phyloP scores from a whole-genome alignment of 2,329 filamentous ascomycete genomes.

The Cercospora sp. region DNA sequence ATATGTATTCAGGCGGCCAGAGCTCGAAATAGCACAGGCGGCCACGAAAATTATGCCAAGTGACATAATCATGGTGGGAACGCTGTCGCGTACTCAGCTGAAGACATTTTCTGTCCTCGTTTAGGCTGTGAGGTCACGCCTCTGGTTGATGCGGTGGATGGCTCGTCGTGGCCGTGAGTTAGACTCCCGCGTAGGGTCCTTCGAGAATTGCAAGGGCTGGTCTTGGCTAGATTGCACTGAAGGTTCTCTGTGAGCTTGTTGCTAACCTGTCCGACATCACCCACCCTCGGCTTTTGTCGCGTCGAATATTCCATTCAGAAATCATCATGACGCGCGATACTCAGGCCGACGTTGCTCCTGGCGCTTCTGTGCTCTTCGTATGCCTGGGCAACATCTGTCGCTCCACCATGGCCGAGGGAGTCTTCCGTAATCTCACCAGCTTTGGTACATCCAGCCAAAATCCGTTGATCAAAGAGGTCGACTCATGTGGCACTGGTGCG shows the following conservation, averaged over 20 bases:
- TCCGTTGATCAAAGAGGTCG: constrained; percentile 65
- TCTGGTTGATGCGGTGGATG: not conserved
- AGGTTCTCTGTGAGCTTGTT: not conserved
- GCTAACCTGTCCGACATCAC: not conserved
- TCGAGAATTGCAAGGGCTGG: not conserved
- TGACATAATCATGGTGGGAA: constrained; percentile 4
- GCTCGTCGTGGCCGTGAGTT: not conserved
- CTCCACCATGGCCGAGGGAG: constrained; percentile 94
- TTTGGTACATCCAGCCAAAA: constrained; percentile 51
- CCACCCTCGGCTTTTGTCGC: not conserved
- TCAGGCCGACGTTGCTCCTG: not conserved
- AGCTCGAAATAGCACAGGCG: constrained; percentile 10
- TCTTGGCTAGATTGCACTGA: not conserved
- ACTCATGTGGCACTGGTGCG: constrained; percentile 86
- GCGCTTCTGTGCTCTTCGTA: constrained; percentile 81
- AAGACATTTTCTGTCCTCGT: not conserved
- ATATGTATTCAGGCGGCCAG: not conserved
- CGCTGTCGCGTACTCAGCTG: not conserved
- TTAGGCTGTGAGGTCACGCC: not conserved
- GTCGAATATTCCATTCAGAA: not conserved
- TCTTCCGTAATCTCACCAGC: constrained; percentile 72
- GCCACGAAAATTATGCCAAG: constrained; percentile 1
- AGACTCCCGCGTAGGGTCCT: not conserved
- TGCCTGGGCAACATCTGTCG: constrained; percentile 94
- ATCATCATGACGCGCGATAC: constrained; percentile 25